Conservation (phyloP, 345 rosid species). For the Eutrema yunnanense region DNA sequence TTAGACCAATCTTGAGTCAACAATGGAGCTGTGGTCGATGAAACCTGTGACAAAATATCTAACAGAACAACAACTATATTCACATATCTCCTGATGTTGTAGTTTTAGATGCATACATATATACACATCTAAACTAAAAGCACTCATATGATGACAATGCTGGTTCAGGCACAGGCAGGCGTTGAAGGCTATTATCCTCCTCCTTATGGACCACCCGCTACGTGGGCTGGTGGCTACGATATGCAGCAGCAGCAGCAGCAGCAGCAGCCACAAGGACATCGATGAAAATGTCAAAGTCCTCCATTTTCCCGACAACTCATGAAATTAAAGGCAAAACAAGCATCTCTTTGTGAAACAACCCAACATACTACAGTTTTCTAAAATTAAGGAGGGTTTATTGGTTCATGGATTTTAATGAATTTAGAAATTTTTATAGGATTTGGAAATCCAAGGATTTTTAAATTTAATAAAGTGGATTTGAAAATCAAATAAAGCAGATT, state of each 20-base stretch:
- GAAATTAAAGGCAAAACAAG: background rate
- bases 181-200: slow-evolving; percentile 56
- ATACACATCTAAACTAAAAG: background rate
- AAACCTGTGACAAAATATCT: background rate
- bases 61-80: background rate
- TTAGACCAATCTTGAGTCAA: background rate
- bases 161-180: slow-evolving; percentile 52
- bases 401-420: too few species aligned
- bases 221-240: slow-evolving; percentile 67
- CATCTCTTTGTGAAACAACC: background rate
- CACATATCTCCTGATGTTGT: background rate
- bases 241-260: slow-evolving; percentile 56
- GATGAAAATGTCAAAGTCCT: slow-evolving; percentile 34
- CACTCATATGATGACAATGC: background rate
- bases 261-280: slow-evolving; percentile 44
- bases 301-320: background rate
- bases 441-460: too few species aligned
- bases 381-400: too few species aligned
- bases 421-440: too few species aligned
- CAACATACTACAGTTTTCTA: background rate
- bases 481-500: too few species aligned
- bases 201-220: slow-evolving; percentile 64
- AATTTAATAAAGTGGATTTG: too few species aligned
- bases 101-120: background rate
- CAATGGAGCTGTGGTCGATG: background rate